These are phyloP conservation scores for Suhomyces sp. DNA, from an alignment of 805 yeast genomes.

Conservation along the genomic window DNA sequence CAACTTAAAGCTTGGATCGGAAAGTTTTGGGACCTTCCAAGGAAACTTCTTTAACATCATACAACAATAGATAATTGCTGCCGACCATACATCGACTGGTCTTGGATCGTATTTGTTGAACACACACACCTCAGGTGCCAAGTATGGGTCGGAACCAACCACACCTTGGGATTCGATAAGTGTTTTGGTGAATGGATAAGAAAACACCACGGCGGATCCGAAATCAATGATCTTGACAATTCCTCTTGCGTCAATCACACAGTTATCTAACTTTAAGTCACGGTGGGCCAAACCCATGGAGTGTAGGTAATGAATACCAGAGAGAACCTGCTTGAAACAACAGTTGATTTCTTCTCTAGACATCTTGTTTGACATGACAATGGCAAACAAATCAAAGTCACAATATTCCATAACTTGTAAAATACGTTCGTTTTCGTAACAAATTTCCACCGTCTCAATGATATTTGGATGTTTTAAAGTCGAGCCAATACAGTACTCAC, in stretches of 20 bases:
- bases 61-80: constrained; percentile 87
- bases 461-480: constrained; percentile 87
- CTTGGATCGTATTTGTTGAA: constrained; percentile 83
- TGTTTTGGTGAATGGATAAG: constrained; percentile 76
- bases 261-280: constrained; percentile 87
- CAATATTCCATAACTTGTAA: constrained; percentile 94
- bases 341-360: constrained; percentile 73
- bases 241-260: constrained; percentile 80
- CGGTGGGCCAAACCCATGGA: constrained; percentile 85
- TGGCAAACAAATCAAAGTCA: constrained; percentile 88
- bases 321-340: constrained; percentile 82
- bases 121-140: constrained; percentile 90
- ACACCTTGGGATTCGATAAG: constrained; percentile 78
- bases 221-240: constrained; percentile 89
- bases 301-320: constrained; percentile 80
- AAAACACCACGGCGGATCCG: constrained; percentile 89
- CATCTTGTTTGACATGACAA: constrained; percentile 93
- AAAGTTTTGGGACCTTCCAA: constrained; percentile 85
- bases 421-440: constrained; percentile 82
- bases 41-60: constrained; percentile 91
- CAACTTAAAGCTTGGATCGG: constrained; percentile 78
- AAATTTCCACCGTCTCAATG: constrained; percentile 86
- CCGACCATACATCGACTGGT: constrained; percentile 93
- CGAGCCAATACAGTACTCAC: constrained; percentile 92
- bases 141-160: constrained; percentile 84